phyloP scores from a whole-genome alignment of 441 rosid genomes.

The Croton laevigatus region DNA sequence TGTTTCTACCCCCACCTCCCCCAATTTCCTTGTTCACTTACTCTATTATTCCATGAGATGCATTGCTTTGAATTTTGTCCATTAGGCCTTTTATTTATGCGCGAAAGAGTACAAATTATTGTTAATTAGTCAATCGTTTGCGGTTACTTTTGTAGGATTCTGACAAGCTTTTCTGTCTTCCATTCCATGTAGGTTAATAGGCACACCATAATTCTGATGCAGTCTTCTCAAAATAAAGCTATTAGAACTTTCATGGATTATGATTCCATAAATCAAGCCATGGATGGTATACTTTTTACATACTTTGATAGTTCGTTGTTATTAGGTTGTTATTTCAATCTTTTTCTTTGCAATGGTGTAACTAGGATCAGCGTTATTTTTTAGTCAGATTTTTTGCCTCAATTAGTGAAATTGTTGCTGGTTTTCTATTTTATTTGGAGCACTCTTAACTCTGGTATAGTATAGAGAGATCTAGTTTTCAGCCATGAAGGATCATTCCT shows the following conservation, averaged over 20 bases:
- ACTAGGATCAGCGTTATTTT: too few relatives aligned
- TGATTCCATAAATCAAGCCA: conserved; percentile 81
- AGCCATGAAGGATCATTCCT: background rate
- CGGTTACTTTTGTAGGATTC: background rate
- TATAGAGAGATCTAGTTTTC: background rate
- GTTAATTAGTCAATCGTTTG: background rate
- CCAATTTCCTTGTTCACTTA: too few relatives aligned
- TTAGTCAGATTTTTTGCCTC: background rate
- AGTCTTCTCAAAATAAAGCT: conserved; percentile 69
- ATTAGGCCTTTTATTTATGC: background rate
- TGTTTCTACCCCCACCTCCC: too few relatives aligned
- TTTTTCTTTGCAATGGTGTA: background rate
- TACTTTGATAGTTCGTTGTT: background rate
- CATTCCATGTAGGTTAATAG: conserved; percentile 62
- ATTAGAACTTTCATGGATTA: conserved; percentile 94
- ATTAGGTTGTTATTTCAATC: background rate
- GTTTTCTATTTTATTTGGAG: background rate
- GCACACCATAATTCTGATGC: conserved; percentile 94
- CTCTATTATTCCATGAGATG: background rate
- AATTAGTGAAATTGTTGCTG: background rate
- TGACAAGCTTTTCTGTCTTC: conserved; percentile 16
- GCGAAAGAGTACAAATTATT: background rate
- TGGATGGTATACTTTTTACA: conserved; percentile 65
- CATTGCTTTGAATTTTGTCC: background rate
- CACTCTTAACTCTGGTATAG: background rate